These are phyloP conservation scores for Ampelocalamus luodianensis DNA, from an alignment of 176 grass and related monocot species.

Conservation along the genomic window DNA sequence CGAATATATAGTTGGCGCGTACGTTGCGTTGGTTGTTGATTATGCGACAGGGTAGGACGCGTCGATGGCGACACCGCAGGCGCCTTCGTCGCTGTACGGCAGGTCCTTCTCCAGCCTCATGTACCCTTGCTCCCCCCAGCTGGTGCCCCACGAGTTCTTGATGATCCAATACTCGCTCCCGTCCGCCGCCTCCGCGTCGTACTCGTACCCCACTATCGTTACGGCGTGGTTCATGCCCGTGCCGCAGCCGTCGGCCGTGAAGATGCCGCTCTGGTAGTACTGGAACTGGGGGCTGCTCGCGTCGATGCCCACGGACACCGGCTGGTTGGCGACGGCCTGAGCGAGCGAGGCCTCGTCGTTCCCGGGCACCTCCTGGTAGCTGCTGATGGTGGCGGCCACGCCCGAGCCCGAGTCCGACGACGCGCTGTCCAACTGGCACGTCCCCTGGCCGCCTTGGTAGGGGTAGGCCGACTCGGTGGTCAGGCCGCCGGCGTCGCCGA, in stretches of 20 bases:
- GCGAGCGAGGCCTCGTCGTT: slow-evolving; percentile 1
- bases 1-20: no score
- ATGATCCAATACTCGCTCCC: slow-evolving; percentile 1
- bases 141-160: slow-evolving; percentile 43
- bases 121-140: slow-evolving; percentile 30
- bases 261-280: background rate
- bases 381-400: background rate
- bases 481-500: slow-evolving; percentile 23
- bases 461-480: slow-evolving; percentile 37
- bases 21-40: no score
- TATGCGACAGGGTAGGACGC: slow-evolving; percentile 21
- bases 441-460: background rate
- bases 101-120: slow-evolving; percentile 37
- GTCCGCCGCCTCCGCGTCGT: background rate
- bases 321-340: slow-evolving; percentile 23
- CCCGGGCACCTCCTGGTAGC: background rate
- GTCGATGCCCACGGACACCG: background rate
- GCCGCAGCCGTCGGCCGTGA: slow-evolving; percentile 1
- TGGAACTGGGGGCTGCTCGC: background rate
- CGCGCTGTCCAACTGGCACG: background rate
- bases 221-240: background rate
- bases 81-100: background rate
- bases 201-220: background rate
- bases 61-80: slow-evolving; percentile 27
- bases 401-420: no score